phyloP scores from a whole-genome alignment of 139 green algal species.

The Mesotaenium endlicherianum region DNA sequence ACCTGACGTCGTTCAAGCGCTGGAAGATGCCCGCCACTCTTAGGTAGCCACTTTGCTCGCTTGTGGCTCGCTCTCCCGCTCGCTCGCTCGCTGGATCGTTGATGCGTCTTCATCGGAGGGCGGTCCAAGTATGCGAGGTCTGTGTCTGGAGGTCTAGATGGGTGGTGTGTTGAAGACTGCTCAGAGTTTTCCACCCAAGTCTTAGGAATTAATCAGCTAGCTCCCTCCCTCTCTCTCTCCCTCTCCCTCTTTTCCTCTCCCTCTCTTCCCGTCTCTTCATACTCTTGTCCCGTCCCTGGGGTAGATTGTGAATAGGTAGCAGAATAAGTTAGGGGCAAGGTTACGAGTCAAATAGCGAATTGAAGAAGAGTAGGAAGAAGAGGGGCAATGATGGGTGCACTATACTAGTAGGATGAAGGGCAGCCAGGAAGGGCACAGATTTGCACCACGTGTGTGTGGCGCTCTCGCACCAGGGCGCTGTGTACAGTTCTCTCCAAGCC shows the following conservation, averaged over 20 bases:
- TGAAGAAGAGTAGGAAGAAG: background rate
- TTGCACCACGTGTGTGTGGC: constrained; percentile 31
- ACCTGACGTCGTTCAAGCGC: background rate
- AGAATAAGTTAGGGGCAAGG: background rate
- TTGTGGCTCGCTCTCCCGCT: too few relatives aligned
- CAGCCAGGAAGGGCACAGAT: constrained; percentile 49
- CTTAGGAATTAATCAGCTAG: too few relatives aligned
- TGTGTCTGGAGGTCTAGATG: too few relatives aligned
- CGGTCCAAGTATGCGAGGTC: too few relatives aligned
- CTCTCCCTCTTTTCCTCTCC: constrained; percentile 27
- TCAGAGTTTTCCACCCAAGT: too few relatives aligned
- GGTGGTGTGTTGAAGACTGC: too few relatives aligned
- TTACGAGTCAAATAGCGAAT: background rate
- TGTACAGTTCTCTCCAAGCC: background rate
- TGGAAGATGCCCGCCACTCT: too few relatives aligned
- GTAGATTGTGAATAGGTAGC: background rate
- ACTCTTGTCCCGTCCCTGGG: background rate
- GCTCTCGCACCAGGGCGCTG: background rate
- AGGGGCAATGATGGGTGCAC: too few relatives aligned
- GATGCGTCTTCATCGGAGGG: too few relatives aligned
- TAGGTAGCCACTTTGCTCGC: too few relatives aligned
- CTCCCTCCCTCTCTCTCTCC: background rate
- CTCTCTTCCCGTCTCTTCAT: background rate
- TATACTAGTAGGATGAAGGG: too few relatives aligned
- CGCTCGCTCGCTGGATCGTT: too few relatives aligned